These are phyloP conservation scores for Paramarasmius palmivorus DNA, from an alignment of 1,284 basidiomycete genomes.

Conservation along the genomic window DNA sequence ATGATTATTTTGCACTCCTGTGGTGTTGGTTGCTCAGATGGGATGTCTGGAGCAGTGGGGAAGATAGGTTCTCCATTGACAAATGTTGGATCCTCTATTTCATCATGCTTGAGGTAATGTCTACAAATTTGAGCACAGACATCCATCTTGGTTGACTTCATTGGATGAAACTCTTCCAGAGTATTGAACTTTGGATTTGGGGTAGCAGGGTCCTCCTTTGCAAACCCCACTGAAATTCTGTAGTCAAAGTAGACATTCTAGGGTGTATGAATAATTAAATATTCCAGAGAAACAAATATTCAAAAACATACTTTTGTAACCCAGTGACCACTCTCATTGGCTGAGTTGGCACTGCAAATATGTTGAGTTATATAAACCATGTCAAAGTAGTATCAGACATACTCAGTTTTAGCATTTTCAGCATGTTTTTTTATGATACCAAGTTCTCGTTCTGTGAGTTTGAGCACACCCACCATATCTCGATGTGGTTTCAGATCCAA, in stretches of 20 bases:
- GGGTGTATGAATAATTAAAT: slow-evolving; percentile 7
- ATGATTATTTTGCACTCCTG: slow-evolving; percentile 17
- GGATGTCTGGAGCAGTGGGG: background rate
- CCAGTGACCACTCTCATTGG: slow-evolving; percentile 18
- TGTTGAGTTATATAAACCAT: background rate
- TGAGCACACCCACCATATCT: slow-evolving; percentile 17
- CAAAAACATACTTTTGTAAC: slow-evolving; percentile 22
- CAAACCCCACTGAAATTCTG: slow-evolving; percentile 15
- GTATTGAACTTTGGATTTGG: slow-evolving; percentile 17
- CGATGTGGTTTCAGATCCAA: slow-evolving; percentile 23
- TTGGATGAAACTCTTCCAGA: slow-evolving; percentile 18
- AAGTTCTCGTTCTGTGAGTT: slow-evolving; percentile 22
- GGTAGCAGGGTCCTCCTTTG: slow-evolving; percentile 11
- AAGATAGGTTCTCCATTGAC: background rate
- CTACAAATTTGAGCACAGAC: slow-evolving; percentile 8
- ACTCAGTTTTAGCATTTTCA: slow-evolving; percentile 22
- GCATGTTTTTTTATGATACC: slow-evolving; percentile 20
- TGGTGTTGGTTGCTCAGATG: background rate
- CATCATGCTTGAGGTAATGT: slow-evolving; percentile 17
- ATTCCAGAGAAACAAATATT: no score
- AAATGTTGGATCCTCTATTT: slow-evolving; percentile 9
- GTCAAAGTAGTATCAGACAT: no score
- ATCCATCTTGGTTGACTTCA: slow-evolving; percentile 24
- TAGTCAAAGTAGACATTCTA: slow-evolving; percentile 22
- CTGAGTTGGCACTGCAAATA: slow-evolving; percentile 15